Conservation (phyloP, 306 rosid species). For the Cucumis hystrix region DNA sequence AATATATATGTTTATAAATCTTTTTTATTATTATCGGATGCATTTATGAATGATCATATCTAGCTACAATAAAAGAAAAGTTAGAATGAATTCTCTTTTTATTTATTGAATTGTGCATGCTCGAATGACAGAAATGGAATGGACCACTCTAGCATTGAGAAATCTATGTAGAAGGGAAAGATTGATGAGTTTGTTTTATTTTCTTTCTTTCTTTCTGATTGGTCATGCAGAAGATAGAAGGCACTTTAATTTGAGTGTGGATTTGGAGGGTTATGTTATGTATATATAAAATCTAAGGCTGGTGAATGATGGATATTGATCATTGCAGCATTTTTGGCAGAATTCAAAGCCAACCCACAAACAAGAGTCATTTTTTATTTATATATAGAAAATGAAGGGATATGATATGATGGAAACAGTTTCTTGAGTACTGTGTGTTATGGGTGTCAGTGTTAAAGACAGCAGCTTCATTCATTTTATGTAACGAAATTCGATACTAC, state of each 20-base stretch:
- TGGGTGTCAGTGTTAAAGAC: neutral
- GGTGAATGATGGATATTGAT: neutral
- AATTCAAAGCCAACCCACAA: neutral
- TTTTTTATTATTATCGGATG: neutral
- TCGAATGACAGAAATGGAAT: neutral
- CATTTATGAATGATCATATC: neutral
- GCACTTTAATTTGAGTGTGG: neutral
- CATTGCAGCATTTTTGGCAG: neutral
- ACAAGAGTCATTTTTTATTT: neutral
- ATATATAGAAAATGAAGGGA: neutral
- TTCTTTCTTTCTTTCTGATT: neutral
- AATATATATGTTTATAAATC: neutral
- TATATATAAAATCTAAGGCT: neutral
- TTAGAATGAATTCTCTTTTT: too few relatives aligned
- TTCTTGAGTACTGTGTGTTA: slow-evolving; percentile 4
- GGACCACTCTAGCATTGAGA: neutral
- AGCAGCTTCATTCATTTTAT: neutral
- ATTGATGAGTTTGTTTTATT: neutral
- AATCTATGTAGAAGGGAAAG: neutral
- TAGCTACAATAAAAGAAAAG: too few relatives aligned
- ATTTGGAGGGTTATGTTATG: neutral
- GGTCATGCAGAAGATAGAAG: neutral
- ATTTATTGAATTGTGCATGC: too few relatives aligned
- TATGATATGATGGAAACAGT: slow-evolving; percentile 2
- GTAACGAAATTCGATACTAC: neutral